Evolutionary conservation across 257 asterid species (phyloP), one percentile per base, ranked within the genome.

Genomic region (Salvia miltiorrhiza): DNA sequence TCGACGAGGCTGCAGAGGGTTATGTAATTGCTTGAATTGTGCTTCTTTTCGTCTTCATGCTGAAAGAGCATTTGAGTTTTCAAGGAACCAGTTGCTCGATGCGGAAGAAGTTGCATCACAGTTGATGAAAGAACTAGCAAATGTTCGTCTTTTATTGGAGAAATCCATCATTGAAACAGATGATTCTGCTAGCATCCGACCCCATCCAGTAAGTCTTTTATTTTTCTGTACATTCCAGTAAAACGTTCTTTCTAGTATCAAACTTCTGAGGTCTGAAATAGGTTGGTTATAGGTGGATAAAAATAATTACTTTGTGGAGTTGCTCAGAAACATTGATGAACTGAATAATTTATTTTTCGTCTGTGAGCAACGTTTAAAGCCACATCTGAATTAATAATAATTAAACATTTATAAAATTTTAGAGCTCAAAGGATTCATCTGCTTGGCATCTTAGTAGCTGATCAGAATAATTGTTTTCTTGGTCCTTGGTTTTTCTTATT

Each of bases 21-120:
- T 79, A 28, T 92, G 98, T 60, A 79, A 69, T 73, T 92, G 98
- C 79, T 82, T 92, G 75, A 85, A 85, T 58, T 90, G 98, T 77
- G 83, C 88, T 69, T 85, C 97, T 16, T 92, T 90, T 75, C 95
- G 93, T 59, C 87, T 92, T 69, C 92, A 92, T 14, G 95, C 98
- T 70, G 93, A 86, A 58, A 82, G 87, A 60, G 86, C 96, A 35
- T 92, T 86, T 57, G 96, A 87, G 75, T 92, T 90, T 75, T 88
- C 98, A 49, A 78, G 80, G 75, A 90, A 83, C 70, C 98, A 92
- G 83, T 75, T 92, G 92, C 89, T 70, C 9, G 92, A 88, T 44
- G 86, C 96, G 63, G 93, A 85, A 76, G 97, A 92, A 74, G 74
- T 92, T 60, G 87, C 90, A 20, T 74, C 72, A 2, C 80, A 71